Percentiles rank a stretch among this genome's conserved stretches.
These are phyloP conservation scores for Beauveria caledonica DNA, from an alignment of 2,329 filamentous ascomycete genomes.

Conservation along the genomic window DNA sequence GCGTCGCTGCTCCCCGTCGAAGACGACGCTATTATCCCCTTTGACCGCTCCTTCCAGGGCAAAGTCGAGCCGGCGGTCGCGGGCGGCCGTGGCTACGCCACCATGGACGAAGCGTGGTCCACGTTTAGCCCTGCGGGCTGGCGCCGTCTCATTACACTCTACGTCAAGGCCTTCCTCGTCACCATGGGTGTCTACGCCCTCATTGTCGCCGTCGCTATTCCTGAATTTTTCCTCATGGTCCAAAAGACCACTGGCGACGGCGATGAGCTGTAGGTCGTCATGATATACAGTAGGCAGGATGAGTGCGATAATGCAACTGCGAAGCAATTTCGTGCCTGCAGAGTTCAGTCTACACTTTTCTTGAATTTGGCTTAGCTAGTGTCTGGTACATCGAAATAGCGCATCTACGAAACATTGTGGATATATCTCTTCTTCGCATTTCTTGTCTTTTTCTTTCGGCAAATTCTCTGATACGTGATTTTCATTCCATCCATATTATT, in stretches of 20 bases:
- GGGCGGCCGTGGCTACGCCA: slow-evolving; percentile 61
- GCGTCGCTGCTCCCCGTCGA: slow-evolving; percentile 77
- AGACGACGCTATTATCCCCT: slow-evolving; percentile 77
- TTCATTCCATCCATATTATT: not conserved
- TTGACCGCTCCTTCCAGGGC: slow-evolving; percentile 79
- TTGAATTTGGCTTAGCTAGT: not conserved
- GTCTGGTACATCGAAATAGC: not conserved
- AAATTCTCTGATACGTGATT: not conserved
- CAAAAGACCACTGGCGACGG: slow-evolving; percentile 14
- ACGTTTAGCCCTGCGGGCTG: slow-evolving; percentile 68
- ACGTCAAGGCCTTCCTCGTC: slow-evolving; percentile 61
- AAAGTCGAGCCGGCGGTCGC: slow-evolving; percentile 66
- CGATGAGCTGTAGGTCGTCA: slow-evolving; percentile 3
- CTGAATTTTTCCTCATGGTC: slow-evolving; percentile 40
- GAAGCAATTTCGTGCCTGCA: not conserved
- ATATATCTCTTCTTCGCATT: not conserved
- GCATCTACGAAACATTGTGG: not conserved
- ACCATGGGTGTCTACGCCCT: slow-evolving; percentile 38
- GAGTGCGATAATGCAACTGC: not conserved
- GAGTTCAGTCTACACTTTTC: not conserved
- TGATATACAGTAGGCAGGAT: not conserved
- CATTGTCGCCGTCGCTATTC: slow-evolving; percentile 38
- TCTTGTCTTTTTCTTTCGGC: not conserved
- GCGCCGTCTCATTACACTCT: slow-evolving; percentile 64
- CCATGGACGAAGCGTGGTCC: slow-evolving; percentile 68